Percentiles rank a stretch among this genome's conserved stretches.
Evolutionary conservation across 169 alveolate genomes (phyloP).

Genomic region (Cryptosporidium canis): DNA sequence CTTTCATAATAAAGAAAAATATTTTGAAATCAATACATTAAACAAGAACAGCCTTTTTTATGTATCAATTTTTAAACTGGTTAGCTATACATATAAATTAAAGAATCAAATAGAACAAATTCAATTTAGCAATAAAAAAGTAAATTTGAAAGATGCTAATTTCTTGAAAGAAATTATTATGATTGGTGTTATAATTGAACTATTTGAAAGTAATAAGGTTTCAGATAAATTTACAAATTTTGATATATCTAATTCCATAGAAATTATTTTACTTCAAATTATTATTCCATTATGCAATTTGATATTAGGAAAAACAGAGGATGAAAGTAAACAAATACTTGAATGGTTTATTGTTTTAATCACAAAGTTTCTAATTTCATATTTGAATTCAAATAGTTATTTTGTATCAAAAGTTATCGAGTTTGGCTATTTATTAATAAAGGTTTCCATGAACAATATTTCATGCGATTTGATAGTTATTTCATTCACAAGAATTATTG

Average conservation of each 20-base stretch:
- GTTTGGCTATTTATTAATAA: constrained; percentile 24
- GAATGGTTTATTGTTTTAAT: constrained; percentile 32
- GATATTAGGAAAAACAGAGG: not conserved
- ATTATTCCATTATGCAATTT: constrained; percentile 37
- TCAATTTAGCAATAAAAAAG: not conserved
- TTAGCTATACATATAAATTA: not conserved
- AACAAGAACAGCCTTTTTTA: constrained; percentile 28
- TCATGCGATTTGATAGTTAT: not conserved
- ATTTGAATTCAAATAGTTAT: constrained; percentile 22
- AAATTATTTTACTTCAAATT: constrained; percentile 9
- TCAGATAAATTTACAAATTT: constrained; percentile 13
- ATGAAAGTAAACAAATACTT: not conserved
- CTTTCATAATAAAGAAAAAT: constrained; percentile 26
- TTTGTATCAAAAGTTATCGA: constrained; percentile 8
- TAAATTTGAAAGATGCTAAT: not conserved
- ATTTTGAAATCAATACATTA: constrained; percentile 28
- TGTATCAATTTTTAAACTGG: constrained; percentile 21
- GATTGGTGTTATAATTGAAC: constrained; percentile 22
- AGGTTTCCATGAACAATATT: not conserved
- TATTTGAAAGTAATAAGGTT: not conserved
- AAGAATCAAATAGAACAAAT: not conserved
- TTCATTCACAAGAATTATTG: constrained; percentile 36
- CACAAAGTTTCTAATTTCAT: constrained; percentile 18
- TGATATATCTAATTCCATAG: constrained; percentile 30
- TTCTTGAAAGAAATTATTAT: not conserved